Base-by-base conservation (phyloP, 2,329 filamentous ascomycete species). In the Periconia sp. region DNA sequence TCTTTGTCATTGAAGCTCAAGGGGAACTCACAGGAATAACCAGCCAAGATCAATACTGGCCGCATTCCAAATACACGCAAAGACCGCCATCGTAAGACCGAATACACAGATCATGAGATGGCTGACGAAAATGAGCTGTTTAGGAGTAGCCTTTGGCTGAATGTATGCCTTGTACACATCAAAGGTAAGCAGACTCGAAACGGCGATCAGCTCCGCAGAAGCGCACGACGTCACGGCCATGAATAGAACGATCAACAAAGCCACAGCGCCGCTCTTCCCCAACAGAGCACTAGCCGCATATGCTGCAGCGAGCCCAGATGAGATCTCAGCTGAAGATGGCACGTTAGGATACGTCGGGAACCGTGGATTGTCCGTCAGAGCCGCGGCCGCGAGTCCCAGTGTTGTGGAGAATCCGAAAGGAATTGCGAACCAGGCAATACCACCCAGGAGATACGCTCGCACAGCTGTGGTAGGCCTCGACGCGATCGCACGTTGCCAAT, bases 361-460 rank as follows among this genome's bases (percentile, higher is more conserved):
- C 3, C 52, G 54, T 1, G 72, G 72, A 18, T 70, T 69, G 39
- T 69, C 59, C 3, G 68, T 72, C n/a, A 78, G 62, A 5, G 74
- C 76, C 1, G 71, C 71, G 1, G 72, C 73, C 12, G 69, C 65
- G 2, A 78, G 65, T 10, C 76, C 75, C 40, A 78, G 59, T 1
- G 73, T 75, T 2, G 76, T 77, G 1, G 73, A 69, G 49, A 75
- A 72, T 3, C 70, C 69, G 35, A 75, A 78, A 0, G 75, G 75
- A 13, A 78, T 75, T 4, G 72, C 75, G 45, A 77, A 77, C 69
- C 74, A 78, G 3, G 73, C 74, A 5, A 78, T 55, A 0, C 74
- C 74, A 13, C 73, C 74, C 3, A 78, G 61, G 4, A 67, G 56
- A 32, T 67, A 67, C 0, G 57, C 61, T 15, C 46, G 52, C 3